These are phyloP conservation scores for Metschnikowia borealis DNA, from an alignment of 805 yeast species.

Conservation along the genomic window DNA sequence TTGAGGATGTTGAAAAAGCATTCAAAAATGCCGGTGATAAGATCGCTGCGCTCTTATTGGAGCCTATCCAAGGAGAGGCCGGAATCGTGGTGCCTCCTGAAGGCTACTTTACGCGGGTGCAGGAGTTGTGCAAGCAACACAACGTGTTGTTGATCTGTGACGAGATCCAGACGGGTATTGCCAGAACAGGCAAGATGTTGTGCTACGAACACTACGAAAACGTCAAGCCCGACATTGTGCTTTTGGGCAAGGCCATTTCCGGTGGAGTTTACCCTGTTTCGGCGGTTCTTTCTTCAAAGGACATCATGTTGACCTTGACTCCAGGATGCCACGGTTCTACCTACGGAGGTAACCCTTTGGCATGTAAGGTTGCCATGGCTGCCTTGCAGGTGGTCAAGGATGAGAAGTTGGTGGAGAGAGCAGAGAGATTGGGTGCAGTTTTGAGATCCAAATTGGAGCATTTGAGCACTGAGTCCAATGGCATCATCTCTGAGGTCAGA, in stretches of 20 bases:
- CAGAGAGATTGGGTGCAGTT: conserved; percentile 64
- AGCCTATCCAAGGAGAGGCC: conserved; percentile 98
- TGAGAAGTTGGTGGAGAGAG: conserved; percentile 79
- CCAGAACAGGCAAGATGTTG: conserved; percentile 91
- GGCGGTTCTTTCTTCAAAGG: conserved; percentile 84
- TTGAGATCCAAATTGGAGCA: conserved; percentile 57
- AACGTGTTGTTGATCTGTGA: conserved; percentile 90
- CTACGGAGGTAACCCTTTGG: conserved; percentile 95
- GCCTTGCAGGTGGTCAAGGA: conserved; percentile 87
- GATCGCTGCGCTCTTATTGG: conserved; percentile 86
- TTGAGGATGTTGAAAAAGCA: conserved; percentile 83
- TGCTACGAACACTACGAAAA: conserved; percentile 79
- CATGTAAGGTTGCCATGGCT: conserved; percentile 89
- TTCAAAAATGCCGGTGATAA: conserved; percentile 79
- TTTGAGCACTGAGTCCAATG: conserved; percentile 49
- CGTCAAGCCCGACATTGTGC: conserved; percentile 83
- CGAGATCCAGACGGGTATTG: conserved; percentile 97
- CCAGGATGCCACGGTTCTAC: conserved; percentile 98
- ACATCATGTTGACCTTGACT: conserved; percentile 81
- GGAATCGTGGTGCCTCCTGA: conserved; percentile 93
- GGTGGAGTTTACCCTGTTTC: conserved; percentile 95
- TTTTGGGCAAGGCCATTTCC: conserved; percentile 90
- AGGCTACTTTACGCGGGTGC: conserved; percentile 72
- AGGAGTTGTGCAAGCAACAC: conserved; percentile 71
- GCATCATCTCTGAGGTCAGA: conserved; percentile 59